A percentile compares a stretch with the other conserved stretches of the same genome.
Evolutionary conservation across 768 basidiomycete genomes (phyloP).

Genomic region (Rhodotorula diobovata): DNA sequence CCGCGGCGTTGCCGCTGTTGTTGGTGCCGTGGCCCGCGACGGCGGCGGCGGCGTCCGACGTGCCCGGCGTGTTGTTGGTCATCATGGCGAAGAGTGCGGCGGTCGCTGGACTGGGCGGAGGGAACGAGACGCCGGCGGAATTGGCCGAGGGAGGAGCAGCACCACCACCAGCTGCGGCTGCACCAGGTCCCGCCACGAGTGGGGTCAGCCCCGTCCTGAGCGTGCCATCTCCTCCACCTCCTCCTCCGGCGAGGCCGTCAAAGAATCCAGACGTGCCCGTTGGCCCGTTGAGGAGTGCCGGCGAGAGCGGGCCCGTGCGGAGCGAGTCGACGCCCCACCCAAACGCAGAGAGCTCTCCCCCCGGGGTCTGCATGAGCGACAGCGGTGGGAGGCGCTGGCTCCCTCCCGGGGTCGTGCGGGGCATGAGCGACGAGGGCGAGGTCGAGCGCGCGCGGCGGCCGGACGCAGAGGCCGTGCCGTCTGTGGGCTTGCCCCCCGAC

Average conservation of each 20-base stretch:
- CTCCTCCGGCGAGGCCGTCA: conserved; percentile 51
- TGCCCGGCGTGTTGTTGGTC: conserved; percentile 54
- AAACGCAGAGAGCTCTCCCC: conserved; percentile 54
- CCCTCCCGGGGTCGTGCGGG: conserved; percentile 22
- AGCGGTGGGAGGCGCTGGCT: conserved; percentile 70
- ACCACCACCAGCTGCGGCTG: conserved; percentile 44
- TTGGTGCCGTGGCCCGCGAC: too few relatives aligned
- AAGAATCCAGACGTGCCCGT: conserved; percentile 54
- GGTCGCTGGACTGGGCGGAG: conserved; percentile 79
- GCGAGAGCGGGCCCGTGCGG: conserved; percentile 86
- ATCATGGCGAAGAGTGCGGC: conserved; percentile 90
- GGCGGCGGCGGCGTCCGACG: conserved; percentile 18
- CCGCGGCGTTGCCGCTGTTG: conserved; percentile 13
- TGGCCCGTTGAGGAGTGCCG: conserved; percentile 93
- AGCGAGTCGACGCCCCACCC: conserved; percentile 69
- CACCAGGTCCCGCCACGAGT: conserved; percentile 43
- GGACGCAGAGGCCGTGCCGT: conserved; percentile 14
- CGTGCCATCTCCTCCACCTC: too few relatives aligned
- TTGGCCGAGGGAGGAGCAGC: not conserved
- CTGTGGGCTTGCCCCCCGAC: not conserved
- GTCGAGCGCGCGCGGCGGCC: conserved; percentile 34
- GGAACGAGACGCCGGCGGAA: conserved; percentile 56
- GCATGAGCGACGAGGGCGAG: conserved; percentile 17
- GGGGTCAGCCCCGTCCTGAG: conserved; percentile 77
- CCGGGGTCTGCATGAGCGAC: conserved; percentile 64